A percentile compares a stretch with the other conserved stretches of the same genome.
phyloP scores from a whole-genome alignment of 371 early-diverging fungal genomes.

The Mucor racemosus region DNA sequence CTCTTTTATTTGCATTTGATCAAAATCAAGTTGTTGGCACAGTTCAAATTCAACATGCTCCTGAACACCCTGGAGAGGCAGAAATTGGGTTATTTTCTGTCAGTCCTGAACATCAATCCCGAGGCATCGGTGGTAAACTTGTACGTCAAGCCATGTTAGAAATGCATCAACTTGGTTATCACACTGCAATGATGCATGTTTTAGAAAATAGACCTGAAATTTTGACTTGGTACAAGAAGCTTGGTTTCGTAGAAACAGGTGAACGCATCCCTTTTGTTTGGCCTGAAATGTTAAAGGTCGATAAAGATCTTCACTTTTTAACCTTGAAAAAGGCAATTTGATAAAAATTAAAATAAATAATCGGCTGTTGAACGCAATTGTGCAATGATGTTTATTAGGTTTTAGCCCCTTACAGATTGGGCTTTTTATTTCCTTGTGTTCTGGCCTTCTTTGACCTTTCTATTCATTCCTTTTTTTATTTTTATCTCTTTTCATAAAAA shows the following conservation, averaged over 20 bases:
- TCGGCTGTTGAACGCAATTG: background rate
- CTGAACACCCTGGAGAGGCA: slow-evolving; percentile 22
- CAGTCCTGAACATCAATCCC: slow-evolving; percentile 52
- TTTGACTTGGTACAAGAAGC: slow-evolving; percentile 54
- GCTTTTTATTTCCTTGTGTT: slow-evolving; percentile 2
- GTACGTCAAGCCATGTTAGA: slow-evolving; percentile 48
- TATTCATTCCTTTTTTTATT: slow-evolving; percentile 9
- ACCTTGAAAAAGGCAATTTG: slow-evolving; percentile 29
- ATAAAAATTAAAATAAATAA: background rate
- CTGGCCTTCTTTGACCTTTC: background rate
- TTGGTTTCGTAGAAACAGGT: slow-evolving; percentile 60
- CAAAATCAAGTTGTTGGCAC: slow-evolving; percentile 42
- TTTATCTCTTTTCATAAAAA: background rate
- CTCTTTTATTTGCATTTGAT: slow-evolving; percentile 38
- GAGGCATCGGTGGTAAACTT: slow-evolving; percentile 60
- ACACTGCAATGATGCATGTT: slow-evolving; percentile 51
- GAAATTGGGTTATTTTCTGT: slow-evolving; percentile 59
- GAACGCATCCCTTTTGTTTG: slow-evolving; percentile 50
- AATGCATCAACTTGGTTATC: slow-evolving; percentile 40
- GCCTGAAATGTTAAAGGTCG: slow-evolving; percentile 32
- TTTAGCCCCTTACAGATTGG: slow-evolving; percentile 4
- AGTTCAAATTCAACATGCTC: slow-evolving; percentile 37
- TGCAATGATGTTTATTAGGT: background rate
- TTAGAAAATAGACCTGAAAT: slow-evolving; percentile 56
- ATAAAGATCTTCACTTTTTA: slow-evolving; percentile 35